Percentiles rank a stretch among this genome's conserved stretches.
phyloP scores from a whole-genome alignment of 371 early-diverging fungal species.

The Mortierella polycephala region DNA sequence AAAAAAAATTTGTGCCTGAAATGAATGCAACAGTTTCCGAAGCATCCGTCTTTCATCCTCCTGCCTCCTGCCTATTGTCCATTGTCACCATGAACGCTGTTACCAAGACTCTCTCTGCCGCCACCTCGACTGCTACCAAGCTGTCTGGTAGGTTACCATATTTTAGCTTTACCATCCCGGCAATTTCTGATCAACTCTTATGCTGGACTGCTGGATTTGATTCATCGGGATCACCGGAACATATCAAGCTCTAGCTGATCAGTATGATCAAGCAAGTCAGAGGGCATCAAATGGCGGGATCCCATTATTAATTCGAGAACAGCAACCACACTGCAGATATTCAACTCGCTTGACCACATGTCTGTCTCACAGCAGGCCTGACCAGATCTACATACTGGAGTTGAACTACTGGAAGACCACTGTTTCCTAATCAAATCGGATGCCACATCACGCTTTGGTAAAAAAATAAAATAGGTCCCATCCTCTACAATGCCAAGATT shows the following conservation, averaged over 20 bases:
- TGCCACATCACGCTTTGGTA: background rate
- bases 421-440: background rate
- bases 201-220: background rate
- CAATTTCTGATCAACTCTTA: background rate
- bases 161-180: too few species aligned
- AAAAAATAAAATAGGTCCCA: constrained; percentile 24
- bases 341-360: background rate
- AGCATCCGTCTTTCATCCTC: constrained; percentile 2
- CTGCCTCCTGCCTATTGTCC: constrained; percentile 12
- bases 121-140: constrained; percentile 46
- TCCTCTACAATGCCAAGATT: constrained; percentile 72
- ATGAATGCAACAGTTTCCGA: too few species aligned
- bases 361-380: too few species aligned
- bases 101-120: constrained; percentile 45
- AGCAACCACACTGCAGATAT: background rate
- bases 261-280: background rate
- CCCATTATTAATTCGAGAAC: background rate
- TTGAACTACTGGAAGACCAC: background rate
- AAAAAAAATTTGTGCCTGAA: too few species aligned
- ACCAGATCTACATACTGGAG: background rate
- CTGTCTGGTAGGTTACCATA: constrained; percentile 41
- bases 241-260: background rate
- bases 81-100: constrained; percentile 32
- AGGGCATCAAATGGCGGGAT: background rate
- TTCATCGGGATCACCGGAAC: constrained; percentile 3